A percentile compares a stretch with the other conserved stretches of the same genome.
Evolutionary conservation across 1,284 basidiomycete genomes (phyloP).

Genomic region (Puccinia hordei): DNA sequence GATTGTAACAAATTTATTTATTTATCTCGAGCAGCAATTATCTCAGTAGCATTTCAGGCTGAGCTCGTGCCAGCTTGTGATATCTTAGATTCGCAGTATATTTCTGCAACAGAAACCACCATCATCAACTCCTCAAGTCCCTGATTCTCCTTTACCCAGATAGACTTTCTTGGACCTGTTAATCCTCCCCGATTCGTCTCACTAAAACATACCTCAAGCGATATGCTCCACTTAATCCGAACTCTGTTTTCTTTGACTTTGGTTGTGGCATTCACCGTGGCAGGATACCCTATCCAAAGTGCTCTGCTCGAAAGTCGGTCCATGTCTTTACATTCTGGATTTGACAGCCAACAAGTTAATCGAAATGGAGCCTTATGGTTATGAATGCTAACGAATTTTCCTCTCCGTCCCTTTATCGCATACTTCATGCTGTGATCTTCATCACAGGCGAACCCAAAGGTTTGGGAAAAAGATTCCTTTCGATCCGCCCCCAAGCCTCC

Average conservation of each 20-base stretch:
- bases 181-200: slow-evolving; percentile 18
- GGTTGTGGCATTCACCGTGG: slow-evolving; percentile 36
- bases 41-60: slow-evolving; percentile 19
- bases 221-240: slow-evolving; percentile 33
- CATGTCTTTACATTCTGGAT: not conserved
- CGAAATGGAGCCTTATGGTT: not conserved
- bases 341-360: slow-evolving; percentile 1
- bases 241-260: slow-evolving; percentile 36
- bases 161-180: slow-evolving; percentile 12
- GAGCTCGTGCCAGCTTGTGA: slow-evolving; percentile 31
- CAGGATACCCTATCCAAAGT: slow-evolving; percentile 10
- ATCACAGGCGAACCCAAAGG: slow-evolving; percentile 6
- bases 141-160: not conserved
- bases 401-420: not conserved
- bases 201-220: slow-evolving; percentile 23
- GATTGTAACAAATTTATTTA: slow-evolving; percentile 10
- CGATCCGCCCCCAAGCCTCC: slow-evolving; percentile 25
- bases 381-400: not conserved
- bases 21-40: not conserved
- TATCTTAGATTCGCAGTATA: slow-evolving; percentile 14
- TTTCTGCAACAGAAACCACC: slow-evolving; percentile 6
- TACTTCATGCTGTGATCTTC: not conserved
- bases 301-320: slow-evolving; percentile 1
- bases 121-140: slow-evolving; percentile 1
- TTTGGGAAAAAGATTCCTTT: slow-evolving; percentile 15